phyloP scores from a whole-genome alignment of 352 stramenopile species.

The Globisporangium irregulare region DNA sequence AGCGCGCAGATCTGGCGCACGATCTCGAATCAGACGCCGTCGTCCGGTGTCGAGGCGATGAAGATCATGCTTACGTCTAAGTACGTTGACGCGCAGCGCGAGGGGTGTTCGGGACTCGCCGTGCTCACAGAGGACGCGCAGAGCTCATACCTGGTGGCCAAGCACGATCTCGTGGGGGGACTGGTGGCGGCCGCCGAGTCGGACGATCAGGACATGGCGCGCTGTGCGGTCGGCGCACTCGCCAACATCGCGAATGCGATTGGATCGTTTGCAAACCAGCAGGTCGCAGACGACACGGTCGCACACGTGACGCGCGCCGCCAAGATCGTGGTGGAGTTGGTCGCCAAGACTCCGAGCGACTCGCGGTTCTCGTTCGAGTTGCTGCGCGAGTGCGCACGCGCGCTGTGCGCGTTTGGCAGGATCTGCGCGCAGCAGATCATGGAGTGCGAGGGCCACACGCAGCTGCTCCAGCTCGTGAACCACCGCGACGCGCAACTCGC shows the following conservation, averaged over 20 bases:
- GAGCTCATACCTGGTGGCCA: constrained; percentile 57
- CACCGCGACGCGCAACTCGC: constrained; percentile 67
- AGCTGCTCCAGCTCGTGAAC: constrained; percentile 49
- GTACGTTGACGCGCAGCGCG: constrained; percentile 64
- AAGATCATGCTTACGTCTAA: constrained; percentile 84
- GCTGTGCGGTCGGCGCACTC: constrained; percentile 60
- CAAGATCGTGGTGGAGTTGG: constrained; percentile 36
- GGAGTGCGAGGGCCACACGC: constrained; percentile 22
- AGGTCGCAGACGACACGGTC: constrained; percentile 29
- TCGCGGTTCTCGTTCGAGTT: constrained; percentile 67
- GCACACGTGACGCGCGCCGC: constrained; percentile 52
- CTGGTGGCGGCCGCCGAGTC: constrained; percentile 45
- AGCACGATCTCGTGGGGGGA: constrained; percentile 48
- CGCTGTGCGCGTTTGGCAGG: constrained; percentile 47
- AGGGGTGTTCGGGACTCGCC: constrained; percentile 70
- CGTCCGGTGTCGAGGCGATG: constrained; percentile 76
- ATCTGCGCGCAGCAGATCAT: constrained; percentile 37
- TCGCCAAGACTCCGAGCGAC: constrained; percentile 41
- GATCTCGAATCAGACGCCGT: constrained; percentile 46
- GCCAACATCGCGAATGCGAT: constrained; percentile 66
- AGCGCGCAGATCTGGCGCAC: constrained; percentile 62
- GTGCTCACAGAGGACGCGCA: constrained; percentile 65
- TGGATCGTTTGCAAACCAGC: constrained; percentile 38
- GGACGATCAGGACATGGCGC: constrained; percentile 64
- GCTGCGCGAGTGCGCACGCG: constrained; percentile 66